These are phyloP conservation scores for Gossypium lobatum DNA, from an alignment of 441 rosid genomes.

Conservation along the genomic window DNA sequence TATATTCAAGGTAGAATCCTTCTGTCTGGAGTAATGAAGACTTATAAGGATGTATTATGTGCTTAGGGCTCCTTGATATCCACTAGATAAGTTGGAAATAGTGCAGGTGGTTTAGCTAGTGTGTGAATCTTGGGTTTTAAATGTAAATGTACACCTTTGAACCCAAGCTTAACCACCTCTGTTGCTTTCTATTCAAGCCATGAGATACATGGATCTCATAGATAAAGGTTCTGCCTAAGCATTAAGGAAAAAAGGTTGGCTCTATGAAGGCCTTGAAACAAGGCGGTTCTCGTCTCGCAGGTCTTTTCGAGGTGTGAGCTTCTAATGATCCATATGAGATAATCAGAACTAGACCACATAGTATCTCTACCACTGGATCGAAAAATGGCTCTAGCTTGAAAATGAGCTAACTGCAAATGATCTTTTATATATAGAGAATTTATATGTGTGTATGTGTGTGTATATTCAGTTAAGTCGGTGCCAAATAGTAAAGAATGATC, in stretches of 20 bases:
- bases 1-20: neutral
- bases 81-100: neutral
- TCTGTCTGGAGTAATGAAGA: neutral
- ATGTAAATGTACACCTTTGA: neutral
- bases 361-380: neutral
- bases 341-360: neutral
- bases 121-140: neutral
- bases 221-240: neutral
- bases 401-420: neutral
- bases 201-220: neutral
- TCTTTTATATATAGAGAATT: neutral
- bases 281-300: neutral
- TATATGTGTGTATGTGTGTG: neutral
- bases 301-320: neutral
- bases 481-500: conserved; percentile 2
- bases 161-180: neutral
- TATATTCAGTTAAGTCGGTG: neutral
- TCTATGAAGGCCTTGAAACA: neutral
- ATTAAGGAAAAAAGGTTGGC: neutral
- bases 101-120: neutral
- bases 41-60: neutral
- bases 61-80: neutral
- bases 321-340: neutral
- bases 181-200: neutral
- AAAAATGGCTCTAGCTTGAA: neutral